Base-by-base conservation (phyloP, 1,139 yeast genomes). In the Eremothecium sinecaudum region DNA sequence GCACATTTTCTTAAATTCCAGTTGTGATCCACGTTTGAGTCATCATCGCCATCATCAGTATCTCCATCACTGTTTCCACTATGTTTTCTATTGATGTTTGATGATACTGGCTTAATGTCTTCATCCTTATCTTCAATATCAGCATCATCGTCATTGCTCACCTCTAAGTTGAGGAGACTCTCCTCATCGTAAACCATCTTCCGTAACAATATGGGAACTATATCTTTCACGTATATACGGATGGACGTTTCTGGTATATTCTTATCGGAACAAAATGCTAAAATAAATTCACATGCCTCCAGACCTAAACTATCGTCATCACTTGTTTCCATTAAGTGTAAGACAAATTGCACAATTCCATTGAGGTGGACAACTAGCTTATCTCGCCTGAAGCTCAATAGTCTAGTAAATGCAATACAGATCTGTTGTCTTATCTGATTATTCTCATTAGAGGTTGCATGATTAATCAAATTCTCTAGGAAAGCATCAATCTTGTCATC, bases 1-100 rank as follows among this genome's bases (percentile, higher is more conserved):
- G 94, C 71, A 57, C 97, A 87, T 58, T 87, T 90, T 53, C 98
- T 71, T 40, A 90, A 62, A 49, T 79, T 84, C 98, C 98, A 90
- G 47, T 78, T 87, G 11, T 59, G 57, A 25, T 59, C 61, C n/a
- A 59, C 62, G 16, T 58, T 56, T 14, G 46, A 52, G 17, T 48
- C 55, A 10, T 50, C 58, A 24, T 47, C 57, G 15, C 43, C 53
- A 21, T 47, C 56, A 10, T 53, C 58, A 9, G 51, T 61, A 14
- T 46, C 53, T 18, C 43, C 50, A 8, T 46, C 54, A 4, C 49
- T 55, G 31, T 75, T 67, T 8, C 61, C 70, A 25, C 50, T 53
- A 47, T 60, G 43, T 43, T 54, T 44, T 46, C 67, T 63, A 45
- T 76, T 86, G n/a, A 76, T 67, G 18, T 73, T 79, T 49, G 80